Conservation (phyloP, 345 rosid species). For the Populus simonii region DNA sequence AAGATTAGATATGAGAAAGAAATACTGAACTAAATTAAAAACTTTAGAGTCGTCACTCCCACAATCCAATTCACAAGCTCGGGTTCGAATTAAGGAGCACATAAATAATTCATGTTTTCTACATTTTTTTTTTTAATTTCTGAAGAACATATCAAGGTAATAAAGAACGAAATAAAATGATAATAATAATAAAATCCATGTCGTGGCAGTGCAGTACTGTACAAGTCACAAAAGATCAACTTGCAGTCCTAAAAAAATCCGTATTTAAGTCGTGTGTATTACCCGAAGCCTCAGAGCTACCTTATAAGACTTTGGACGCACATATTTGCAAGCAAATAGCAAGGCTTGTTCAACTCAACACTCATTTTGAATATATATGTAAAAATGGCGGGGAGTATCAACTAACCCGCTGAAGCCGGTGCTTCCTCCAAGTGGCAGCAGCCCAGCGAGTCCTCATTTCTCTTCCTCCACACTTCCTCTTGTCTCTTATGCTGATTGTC, state of each 20-base stretch:
- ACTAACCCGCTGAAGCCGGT: conserved; percentile 30
- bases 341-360: background rate
- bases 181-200: background rate
- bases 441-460: conserved; percentile 20
- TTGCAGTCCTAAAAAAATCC: background rate
- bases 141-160: background rate
- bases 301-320: background rate
- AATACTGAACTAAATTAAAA: too few relatives aligned
- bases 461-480: conserved; percentile 11
- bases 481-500: conserved; percentile 21
- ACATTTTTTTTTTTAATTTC: background rate
- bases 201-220: background rate
- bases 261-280: background rate
- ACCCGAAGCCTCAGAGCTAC: background rate
- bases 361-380: background rate
- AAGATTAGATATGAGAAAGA: background rate
- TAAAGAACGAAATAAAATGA: background rate
- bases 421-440: conserved; percentile 59
- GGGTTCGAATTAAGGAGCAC: background rate
- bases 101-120: background rate
- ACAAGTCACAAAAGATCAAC: background rate
- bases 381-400: conserved; percentile 4
- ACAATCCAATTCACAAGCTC: background rate
- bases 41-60: background rate
- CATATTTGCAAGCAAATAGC: background rate